phyloP scores from a whole-genome alignment of 139 green algal species.

The Mesotaenium endlicherianum region DNA sequence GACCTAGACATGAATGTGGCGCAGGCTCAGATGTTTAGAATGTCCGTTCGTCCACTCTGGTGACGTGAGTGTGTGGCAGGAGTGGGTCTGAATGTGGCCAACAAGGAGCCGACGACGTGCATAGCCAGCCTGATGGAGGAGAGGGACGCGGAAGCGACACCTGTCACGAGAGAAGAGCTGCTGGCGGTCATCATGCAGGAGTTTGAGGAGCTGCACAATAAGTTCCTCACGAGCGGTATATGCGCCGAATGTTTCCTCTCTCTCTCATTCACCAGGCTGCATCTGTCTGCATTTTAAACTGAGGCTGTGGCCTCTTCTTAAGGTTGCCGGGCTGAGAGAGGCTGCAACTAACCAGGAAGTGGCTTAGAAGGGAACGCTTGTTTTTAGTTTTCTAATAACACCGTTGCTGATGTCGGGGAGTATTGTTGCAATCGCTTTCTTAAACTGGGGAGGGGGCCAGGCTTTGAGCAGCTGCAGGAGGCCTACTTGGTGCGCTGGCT shows the following conservation, averaged over 20 bases:
- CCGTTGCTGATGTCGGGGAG: neutral
- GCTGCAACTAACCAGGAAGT: neutral
- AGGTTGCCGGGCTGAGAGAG: neutral
- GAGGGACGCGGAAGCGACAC: neutral
- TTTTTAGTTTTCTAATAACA: neutral
- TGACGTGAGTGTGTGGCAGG: conserved; percentile 36
- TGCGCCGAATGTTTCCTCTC: neutral
- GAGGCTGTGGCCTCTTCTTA: neutral
- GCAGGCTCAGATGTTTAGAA: neutral
- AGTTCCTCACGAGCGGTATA: conserved; percentile 57
- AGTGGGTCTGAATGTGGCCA: conserved; percentile 87
- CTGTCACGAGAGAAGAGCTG: conserved; percentile 25
- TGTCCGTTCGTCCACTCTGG: neutral
- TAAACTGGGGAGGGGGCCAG: neutral
- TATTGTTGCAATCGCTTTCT: neutral
- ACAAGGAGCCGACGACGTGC: conserved; percentile 86
- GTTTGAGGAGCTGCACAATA: conserved; percentile 63
- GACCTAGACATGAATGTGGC: neutral
- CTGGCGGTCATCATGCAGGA: conserved; percentile 57
- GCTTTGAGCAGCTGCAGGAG: conserved; percentile 15
- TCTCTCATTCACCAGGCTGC: neutral
- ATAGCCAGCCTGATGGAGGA: conserved; percentile 67
- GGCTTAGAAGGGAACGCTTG: neutral
- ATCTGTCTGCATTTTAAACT: neutral
- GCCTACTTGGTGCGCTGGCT: conserved; percentile 36